Percentiles rank a stretch among this genome's conserved stretches.
These are phyloP conservation scores for Penicillium rolfsii DNA, from an alignment of 2,329 filamentous ascomycete genomes.

Conservation along the genomic window DNA sequence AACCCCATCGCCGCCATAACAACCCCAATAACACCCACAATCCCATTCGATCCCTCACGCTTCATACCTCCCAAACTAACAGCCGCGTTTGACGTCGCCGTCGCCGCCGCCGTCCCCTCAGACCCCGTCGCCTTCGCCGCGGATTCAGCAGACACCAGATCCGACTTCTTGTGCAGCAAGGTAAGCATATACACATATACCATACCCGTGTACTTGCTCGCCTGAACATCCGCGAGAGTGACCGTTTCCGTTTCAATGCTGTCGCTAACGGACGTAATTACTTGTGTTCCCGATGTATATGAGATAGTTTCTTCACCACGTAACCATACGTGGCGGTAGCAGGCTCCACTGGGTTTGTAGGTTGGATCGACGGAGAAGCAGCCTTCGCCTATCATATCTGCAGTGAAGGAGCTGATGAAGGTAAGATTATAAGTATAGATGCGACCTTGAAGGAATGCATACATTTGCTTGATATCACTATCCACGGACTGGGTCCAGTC, in stretches of 20 bases:
- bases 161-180: conserved; percentile 16
- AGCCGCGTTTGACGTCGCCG: conserved; percentile 18
- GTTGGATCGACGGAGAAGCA: conserved; percentile 7
- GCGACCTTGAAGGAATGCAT: neutral
- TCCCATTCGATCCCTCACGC: conserved; percentile 3
- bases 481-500: no score
- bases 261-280: neutral
- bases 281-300: neutral
- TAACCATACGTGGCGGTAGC: neutral
- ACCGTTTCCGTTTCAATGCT: neutral
- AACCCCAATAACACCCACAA: conserved; percentile 11
- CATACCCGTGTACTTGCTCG: neutral
- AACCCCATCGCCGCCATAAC: conserved; percentile 10
- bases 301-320: neutral
- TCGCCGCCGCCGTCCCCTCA: neutral
- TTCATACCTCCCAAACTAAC: neutral
- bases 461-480: neutral
- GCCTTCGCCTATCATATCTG: neutral
- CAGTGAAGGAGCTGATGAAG: neutral
- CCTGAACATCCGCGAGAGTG: neutral
- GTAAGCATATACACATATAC: conserved; percentile 10
- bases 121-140: neutral
- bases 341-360: conserved; percentile 5
- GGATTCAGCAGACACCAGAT: neutral
- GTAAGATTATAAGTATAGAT: neutral